Base-by-base conservation (phyloP, 164 flowering plant species). In the Malania oleifera region DNA sequence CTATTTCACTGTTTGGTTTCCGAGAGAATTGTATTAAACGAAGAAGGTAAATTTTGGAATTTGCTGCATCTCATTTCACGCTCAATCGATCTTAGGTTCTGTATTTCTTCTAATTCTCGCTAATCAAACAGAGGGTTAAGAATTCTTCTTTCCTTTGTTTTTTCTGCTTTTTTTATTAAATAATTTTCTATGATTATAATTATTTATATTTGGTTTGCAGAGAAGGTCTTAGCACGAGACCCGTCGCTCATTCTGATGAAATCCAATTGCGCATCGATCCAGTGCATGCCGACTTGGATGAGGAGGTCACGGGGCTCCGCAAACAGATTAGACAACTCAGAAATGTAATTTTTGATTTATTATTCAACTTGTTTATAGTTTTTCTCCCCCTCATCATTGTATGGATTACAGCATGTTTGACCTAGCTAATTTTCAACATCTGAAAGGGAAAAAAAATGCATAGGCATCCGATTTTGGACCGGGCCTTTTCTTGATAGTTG, bases 221-320 rank as follows among this genome's bases (percentile, higher is more conserved):
- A 54, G 83, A 85, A 47, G 88, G 88, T 19, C 74, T 81, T 7
- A 75, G 70, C 53, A 66, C 86, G 51, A 71, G 88, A 64, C 63
- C 67, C 1, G 78, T 31, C 11, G 70, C 65, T 31, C 62, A 37
- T 18, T 64, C 83, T 0, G 86, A 83, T 64, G 91, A 85, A 66
- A 72, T 86, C 19, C 92, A 86, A 45, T 49, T 86, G 72, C 58
- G 84, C 61, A 82, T 86, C 35, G 93, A 86, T 70, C 93, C 93
- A 0, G 54, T 81, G 76, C 86, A 85, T 10, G 75, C 66, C 0
- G 93, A 86, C 43, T 71, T 86, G 35, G 93, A 86, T 40, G 76
- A 82, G 1, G 80, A 84, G 66, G 80, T 86, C 57, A 35, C 66
- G 7, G 90, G 89, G 28, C 84, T 86, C 17, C 79, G 76, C 24